Conservation (phyloP, 2,329 filamentous ascomycete genomes). For the Ophiostoma ulmi region DNA sequence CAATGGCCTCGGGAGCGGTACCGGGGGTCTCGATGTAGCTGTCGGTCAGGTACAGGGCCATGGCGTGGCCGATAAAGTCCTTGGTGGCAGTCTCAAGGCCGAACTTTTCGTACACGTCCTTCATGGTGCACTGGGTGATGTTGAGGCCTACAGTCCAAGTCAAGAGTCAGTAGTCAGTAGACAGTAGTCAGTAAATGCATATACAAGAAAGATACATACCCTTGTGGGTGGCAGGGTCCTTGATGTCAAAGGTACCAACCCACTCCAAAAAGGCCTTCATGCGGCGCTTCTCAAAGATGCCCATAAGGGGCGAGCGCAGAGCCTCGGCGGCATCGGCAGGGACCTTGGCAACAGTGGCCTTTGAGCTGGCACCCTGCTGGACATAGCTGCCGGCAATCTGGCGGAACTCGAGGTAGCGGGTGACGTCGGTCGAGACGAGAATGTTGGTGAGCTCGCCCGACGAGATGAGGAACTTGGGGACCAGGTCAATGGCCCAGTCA, state of each 20-base stretch:
- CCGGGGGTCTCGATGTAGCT: conserved; percentile 73
- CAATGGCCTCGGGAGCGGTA: conserved; percentile 74
- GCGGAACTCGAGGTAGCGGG: conserved; percentile 84
- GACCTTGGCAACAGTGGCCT: conserved; percentile 93
- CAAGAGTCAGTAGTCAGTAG: neutral
- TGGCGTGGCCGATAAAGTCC: conserved; percentile 96
- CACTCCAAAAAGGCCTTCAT: conserved; percentile 97
- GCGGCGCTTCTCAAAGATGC: conserved; percentile 93
- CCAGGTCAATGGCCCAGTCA: conserved; percentile 99
- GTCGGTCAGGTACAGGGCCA: conserved; percentile 92
- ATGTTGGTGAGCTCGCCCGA: conserved; percentile 98
- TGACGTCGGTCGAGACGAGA: conserved; percentile 90
- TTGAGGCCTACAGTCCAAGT: conserved; percentile 59
- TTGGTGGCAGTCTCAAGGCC: conserved; percentile 82
- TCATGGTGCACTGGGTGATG: conserved; percentile 77
- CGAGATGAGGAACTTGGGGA: conserved; percentile 97
- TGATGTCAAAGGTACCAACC: conserved; percentile 78
- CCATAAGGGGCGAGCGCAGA: conserved; percentile 89
- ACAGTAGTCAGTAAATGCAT: neutral
- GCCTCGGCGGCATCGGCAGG: conserved; percentile 89
- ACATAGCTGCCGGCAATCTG: conserved; percentile 95
- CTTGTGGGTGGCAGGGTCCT: conserved; percentile 82
- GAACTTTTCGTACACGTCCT: conserved; percentile 98
- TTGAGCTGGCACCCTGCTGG: conserved; percentile 75
- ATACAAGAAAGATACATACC: conserved; percentile 50